Evolutionary conservation across 768 basidiomycete genomes (phyloP), one percentile per base, ranked within the genome.

Genomic region (Lanmaoa rubissima): DNA sequence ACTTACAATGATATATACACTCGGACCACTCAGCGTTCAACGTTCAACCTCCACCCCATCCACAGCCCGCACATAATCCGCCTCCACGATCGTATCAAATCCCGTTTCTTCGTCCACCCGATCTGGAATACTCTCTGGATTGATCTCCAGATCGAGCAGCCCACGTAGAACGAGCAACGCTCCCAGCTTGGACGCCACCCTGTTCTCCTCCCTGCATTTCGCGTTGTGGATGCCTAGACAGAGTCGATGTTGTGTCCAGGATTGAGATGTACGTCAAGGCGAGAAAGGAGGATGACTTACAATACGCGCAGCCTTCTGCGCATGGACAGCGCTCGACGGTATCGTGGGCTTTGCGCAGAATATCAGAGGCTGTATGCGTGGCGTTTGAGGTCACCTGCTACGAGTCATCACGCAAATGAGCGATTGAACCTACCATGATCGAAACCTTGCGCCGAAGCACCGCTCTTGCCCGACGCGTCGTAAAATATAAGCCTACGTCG

Each of bases 401-500:
- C 28, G 3, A 28, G 28, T 28, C 28, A 28, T 28, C 28, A 28
- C 12, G 51, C 34, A 14, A 7, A 17, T 8, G 1, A 19, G 35
- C 16, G 17, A 50, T 38, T 7, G n/a, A 34, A 38, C 65, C 17
- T 64, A 89, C 91, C 81, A 62, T 90, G 84, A 63, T 94, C 94
- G 64, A 94, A 94, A 3, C 88, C 91, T 65, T 86, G 91, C 3
- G 84, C 81, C 32, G 88, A 82, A 7, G 88, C 76, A 0, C 90
- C 88, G 17, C 88, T 87, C 62, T 82, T 84, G 1, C 87, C 89
- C 10, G 82, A 74, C 19, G 78, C 69, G 58, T 94, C 93, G 62
- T 90, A 94, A 64, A 95, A 89, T 39, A 94, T 85, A 21, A 96
- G 72, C 60, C 92, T 92, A 19, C 42, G 13, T 3, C 31, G 24